These are phyloP conservation scores for Fusarium subglutinans DNA, from an alignment of 2,329 filamentous ascomycete genomes.

Conservation along the genomic window DNA sequence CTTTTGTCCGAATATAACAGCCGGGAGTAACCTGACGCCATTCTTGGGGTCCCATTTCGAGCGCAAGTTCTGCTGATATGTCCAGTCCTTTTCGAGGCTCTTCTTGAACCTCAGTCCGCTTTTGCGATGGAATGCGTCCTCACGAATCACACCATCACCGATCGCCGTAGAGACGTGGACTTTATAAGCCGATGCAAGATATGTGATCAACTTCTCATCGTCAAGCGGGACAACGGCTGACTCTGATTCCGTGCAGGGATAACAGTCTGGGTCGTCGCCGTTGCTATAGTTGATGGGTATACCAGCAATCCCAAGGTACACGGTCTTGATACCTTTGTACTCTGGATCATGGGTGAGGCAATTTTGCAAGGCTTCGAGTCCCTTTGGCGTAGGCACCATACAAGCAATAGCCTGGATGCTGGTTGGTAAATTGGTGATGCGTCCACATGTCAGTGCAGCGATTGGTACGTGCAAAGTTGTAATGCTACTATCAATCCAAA, in stretches of 20 bases:
- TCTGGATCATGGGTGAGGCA: neutral
- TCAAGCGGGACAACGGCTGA: neutral
- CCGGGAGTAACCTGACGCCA: neutral
- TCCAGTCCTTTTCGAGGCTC: neutral
- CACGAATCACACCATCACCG: neutral
- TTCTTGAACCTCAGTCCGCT: neutral
- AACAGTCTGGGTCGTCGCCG: neutral
- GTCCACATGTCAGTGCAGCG: neutral
- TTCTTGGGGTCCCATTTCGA: neutral
- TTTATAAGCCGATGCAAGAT: neutral
- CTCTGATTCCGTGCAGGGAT: neutral
- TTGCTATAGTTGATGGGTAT: neutral
- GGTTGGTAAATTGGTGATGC: neutral
- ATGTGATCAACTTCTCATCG: neutral
- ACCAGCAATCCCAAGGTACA: neutral
- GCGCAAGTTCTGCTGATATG: neutral
- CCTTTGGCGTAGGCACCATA: neutral
- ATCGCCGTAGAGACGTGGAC: neutral
- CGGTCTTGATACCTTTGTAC: neutral
- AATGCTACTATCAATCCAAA: neutral
- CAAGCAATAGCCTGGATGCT: neutral
- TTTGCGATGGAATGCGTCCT: neutral
- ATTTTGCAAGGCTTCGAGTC: neutral
- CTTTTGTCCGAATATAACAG: conserved; percentile 1
- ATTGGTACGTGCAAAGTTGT: neutral